phyloP scores from a whole-genome alignment of 192 early-diverging fungal species.

The Obelidium mucronatum region DNA sequence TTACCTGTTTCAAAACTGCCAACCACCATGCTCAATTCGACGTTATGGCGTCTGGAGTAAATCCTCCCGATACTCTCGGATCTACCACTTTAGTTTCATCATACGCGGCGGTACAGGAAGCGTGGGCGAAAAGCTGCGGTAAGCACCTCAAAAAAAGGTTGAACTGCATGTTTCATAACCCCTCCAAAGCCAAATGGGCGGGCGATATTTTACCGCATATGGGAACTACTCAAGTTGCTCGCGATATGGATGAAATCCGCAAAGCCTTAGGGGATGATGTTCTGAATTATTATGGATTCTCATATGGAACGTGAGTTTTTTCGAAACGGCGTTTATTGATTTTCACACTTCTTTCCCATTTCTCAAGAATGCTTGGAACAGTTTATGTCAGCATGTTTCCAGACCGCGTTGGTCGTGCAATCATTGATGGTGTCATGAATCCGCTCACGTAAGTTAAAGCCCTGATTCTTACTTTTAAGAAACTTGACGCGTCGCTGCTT shows the following conservation, averaged over 20 bases:
- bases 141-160: no score
- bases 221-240: constrained; percentile 27
- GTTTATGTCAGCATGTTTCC: constrained; percentile 52
- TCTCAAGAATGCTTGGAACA: constrained; percentile 35
- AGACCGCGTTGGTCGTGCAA: constrained; percentile 40
- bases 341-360: background rate
- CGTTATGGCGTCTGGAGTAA: background rate
- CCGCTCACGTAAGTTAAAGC: no score
- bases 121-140: constrained; percentile 17
- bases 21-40: constrained; percentile 26
- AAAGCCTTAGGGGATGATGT: constrained; percentile 33
- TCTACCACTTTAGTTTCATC: background rate
- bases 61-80: background rate
- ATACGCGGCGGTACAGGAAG: constrained; percentile 9
- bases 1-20: constrained; percentile 36
- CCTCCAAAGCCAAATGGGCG: constrained; percentile 28
- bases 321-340: background rate
- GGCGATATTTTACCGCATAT: constrained; percentile 25
- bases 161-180: no score
- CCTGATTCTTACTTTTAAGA: no score
- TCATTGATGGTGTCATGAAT: constrained; percentile 49
- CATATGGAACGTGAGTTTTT: constrained; percentile 38
- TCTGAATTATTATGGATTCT: constrained; percentile 42
- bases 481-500: no score
- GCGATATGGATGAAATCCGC: constrained; percentile 47